Evolutionary conservation across 441 rosid genomes (phyloP).

Genomic region (Euphorbia corollata): DNA sequence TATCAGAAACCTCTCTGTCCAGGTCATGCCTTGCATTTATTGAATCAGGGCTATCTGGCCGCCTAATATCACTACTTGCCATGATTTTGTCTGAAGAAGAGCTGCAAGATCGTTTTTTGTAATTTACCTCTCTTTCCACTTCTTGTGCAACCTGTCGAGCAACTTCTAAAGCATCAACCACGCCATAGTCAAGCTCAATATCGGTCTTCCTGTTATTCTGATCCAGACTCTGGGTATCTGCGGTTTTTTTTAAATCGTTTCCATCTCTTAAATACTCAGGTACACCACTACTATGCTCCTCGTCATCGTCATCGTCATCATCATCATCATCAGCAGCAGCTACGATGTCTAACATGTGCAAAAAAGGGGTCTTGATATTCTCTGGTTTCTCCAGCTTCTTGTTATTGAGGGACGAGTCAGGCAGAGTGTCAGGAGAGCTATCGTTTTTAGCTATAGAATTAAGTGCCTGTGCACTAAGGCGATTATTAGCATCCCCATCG

Average conservation of each 20-base stretch:
- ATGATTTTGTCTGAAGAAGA: conserved; percentile 52
- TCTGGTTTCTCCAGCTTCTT: conserved; percentile 28
- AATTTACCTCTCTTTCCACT: conserved; percentile 79
- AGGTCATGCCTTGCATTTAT: conserved; percentile 28
- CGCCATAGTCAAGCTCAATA: conserved; percentile 58
- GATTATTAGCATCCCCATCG: conserved; percentile 28
- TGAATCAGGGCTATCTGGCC: conserved; percentile 46
- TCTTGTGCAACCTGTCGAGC: conserved; percentile 92
- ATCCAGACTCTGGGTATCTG: conserved; percentile 34
- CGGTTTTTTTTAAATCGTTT: conserved; percentile 35
- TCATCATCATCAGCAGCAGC: conserved; percentile 31
- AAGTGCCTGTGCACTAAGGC: conserved; percentile 25
- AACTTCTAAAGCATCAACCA: conserved; percentile 81
- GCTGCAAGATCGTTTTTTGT: conserved; percentile 53
- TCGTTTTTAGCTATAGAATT: conserved; percentile 27
- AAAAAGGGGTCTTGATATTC: conserved; percentile 26
- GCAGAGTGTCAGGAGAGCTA: conserved; percentile 33
- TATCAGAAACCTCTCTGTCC: conserved; percentile 25
- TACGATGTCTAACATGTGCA: conserved; percentile 33
- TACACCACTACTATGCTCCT: conserved; percentile 29
- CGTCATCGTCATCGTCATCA: conserved; percentile 35
- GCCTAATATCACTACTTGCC: conserved; percentile 39
- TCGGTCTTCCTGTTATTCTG: conserved; percentile 40
- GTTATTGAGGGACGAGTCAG: conserved; percentile 36
- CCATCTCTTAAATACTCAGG: conserved; percentile 35